These are phyloP conservation scores for Massarina eburnea DNA, from an alignment of 2,329 filamentous ascomycete genomes.

Conservation along the genomic window DNA sequence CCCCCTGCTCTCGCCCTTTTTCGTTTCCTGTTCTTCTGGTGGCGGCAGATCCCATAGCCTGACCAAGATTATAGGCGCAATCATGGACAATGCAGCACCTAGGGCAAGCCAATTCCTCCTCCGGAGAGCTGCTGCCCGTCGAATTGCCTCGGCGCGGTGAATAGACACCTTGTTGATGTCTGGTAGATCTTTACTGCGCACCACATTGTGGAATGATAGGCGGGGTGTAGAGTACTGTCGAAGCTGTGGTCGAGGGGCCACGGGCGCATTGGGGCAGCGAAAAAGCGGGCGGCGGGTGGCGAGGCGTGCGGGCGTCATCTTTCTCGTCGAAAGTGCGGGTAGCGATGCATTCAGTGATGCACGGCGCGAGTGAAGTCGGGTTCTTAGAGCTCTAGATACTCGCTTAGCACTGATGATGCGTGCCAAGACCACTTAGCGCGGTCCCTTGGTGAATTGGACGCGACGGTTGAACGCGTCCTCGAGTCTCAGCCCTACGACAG, in stretches of 20 bases:
- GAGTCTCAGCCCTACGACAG: conserved; percentile 3
- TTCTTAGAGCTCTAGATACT: not conserved
- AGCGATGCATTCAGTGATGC: not conserved
- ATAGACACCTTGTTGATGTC: conserved; percentile 35
- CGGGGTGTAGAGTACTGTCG: conserved; percentile 16
- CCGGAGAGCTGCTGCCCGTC: conserved; percentile 27
- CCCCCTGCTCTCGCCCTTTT: conserved; percentile 23
- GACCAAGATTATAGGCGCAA: conserved; percentile 39
- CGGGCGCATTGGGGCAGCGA: conserved; percentile 29
- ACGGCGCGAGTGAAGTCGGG: conserved; percentile 8
- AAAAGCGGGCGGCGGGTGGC: conserved; percentile 31
- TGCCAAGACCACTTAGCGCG: conserved; percentile 12
- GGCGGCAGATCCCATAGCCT: conserved; percentile 33
- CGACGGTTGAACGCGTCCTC: conserved; percentile 5
- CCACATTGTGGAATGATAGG: not conserved
- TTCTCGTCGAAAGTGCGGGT: conserved; percentile 12
- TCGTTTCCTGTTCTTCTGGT: conserved; percentile 16
- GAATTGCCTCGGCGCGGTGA: conserved; percentile 36
- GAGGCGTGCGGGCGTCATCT: conserved; percentile 35
- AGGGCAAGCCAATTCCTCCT: conserved; percentile 37
- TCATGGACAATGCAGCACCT: conserved; percentile 40
- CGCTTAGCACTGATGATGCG: conserved; percentile 20
- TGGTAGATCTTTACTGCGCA: not conserved
- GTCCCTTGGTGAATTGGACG: not conserved
- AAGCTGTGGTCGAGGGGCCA: conserved; percentile 16